These are phyloP conservation scores for Argentina anserina DNA, from an alignment of 306 rosid species.

Conservation along the genomic window DNA sequence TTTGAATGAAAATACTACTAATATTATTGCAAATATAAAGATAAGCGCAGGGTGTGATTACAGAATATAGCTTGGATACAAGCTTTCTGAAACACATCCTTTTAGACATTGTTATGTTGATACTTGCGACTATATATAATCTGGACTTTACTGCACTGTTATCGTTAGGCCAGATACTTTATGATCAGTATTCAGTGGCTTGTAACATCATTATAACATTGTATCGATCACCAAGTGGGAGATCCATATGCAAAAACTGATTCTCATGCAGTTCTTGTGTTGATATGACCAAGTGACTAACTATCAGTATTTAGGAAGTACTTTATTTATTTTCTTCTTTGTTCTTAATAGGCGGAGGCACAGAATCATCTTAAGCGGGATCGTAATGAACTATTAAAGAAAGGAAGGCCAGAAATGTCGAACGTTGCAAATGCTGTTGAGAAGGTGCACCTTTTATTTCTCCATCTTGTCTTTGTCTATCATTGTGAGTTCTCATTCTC, in stretches of 20 bases:
- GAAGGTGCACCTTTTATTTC: constrained; percentile 34
- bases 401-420: constrained; percentile 33
- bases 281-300: too few relatives aligned
- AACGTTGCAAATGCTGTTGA: constrained; percentile 31
- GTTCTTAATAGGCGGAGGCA: constrained; percentile 51
- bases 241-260: not conserved
- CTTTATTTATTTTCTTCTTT: not conserved
- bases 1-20: too few relatives aligned
- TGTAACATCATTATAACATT: not conserved
- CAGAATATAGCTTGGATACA: too few relatives aligned
- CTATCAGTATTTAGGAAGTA: too few relatives aligned
- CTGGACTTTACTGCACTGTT: not conserved
- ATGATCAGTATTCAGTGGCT: not conserved
- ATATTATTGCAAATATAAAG: too few relatives aligned
- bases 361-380: constrained; percentile 38
- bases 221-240: not conserved
- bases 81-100: too few relatives aligned
- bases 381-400: constrained; percentile 43
- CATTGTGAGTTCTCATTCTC: not conserved
- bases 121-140: not conserved
- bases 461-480: constrained; percentile 2
- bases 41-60: too few relatives aligned
- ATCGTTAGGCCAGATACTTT: not conserved
- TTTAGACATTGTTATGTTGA: not conserved
- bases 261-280: not conserved